Base-by-base conservation (phyloP, 2,329 filamentous ascomycete genomes). In the Hypoxylon sp. region DNA sequence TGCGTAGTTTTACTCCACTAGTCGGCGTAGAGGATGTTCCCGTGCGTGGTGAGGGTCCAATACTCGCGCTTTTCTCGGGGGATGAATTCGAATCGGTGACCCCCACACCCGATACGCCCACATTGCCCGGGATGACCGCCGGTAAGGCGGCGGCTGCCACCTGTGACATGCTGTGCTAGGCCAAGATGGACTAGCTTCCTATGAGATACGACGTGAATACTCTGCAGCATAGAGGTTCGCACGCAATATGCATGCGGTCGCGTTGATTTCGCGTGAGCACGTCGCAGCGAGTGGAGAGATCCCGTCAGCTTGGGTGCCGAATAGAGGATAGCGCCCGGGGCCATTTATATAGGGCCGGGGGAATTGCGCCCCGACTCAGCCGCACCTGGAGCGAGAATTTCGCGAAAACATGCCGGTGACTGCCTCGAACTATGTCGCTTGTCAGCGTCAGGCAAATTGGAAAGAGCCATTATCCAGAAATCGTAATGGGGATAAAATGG, bases 21-120 rank as follows among this genome's bases (percentile, higher is more conserved):
- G 56, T 26, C 29, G 59, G 29, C 1, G 61, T 19, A 31, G 29
- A 14, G 17, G 52, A 44, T 14, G 51, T 29, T 33, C 44, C 57
- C 50, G 26, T 29, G 14, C 46, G 31, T 52, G 46, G 11, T 37
- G 56, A 60, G 3, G 35, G 10, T 13, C 50, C 42, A 11, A 10
- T 22, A 14, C 58, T 75, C 72, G 74, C 71, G 51, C 42, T 39
- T 42, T 72, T 73, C 33, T 76, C 74, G 74, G 73, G 46, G 44
- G 46, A 51, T 26, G 44, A 33, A 31, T 17, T 55, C 51, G 68
- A 70, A 17, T 3, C 31, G 31, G 47, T 22, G 24, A 46, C 47
- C 19, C 37, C 39, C 31, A 31, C 26, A 13, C 39, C 48, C n/a
- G 29, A 26, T 1, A 19, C 33, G 10, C 48, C 54, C 31, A 29